Evolutionary conservation across 1,284 basidiomycete species (phyloP), one percentile per base, ranked within the genome.

Genomic region (Lentinula novae-zelandiae): DNA sequence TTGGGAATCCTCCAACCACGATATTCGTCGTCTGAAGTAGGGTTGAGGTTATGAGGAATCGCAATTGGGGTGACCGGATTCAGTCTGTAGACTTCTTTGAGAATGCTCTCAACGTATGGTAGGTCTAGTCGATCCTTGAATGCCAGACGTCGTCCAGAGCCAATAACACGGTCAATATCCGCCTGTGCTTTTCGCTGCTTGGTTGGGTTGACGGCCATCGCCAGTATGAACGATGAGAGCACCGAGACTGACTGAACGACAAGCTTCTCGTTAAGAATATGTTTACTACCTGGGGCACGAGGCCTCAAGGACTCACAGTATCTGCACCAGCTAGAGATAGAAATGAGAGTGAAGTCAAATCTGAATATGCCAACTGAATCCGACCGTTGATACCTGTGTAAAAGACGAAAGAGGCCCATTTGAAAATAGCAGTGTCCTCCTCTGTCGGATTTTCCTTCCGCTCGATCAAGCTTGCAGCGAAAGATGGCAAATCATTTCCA

Each of bases 401-500:
- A 44, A 60, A 56, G 55, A 36, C 44, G 53, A 42, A 20, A 53
- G n/a, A 34, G 31, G 52, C 20, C 50, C 56, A 57, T 27, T 60
- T 55, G 51, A 31, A 50, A 27, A 42, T 53, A 3, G 22, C 4
- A 8, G 58, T 60, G 27, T 61, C 42, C 40, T 50, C 56, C 20
- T 46, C 17, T 17, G 46, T 38, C 1, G 48, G 40, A n/a, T 49
- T 48, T 40, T 36, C 31, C 38, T 48, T 57, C 31, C 44, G 52
- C n/a, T 49, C 52, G 20, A 61, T 55, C 46, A 56, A 36, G 36
- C 40, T 61, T 22, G 39, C 39, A 15, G 54, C 52, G 15, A 57
- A 51, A 3, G 66, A 65, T 7, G 64, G 61, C 8, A 42, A 53
- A 1, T 61, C 64, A 12, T 48, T 63, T 4, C 66, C 66, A 12